phyloP scores from a whole-genome alignment of 495 filamentous ascomycete genomes.

The Apodospora peruviana region DNA sequence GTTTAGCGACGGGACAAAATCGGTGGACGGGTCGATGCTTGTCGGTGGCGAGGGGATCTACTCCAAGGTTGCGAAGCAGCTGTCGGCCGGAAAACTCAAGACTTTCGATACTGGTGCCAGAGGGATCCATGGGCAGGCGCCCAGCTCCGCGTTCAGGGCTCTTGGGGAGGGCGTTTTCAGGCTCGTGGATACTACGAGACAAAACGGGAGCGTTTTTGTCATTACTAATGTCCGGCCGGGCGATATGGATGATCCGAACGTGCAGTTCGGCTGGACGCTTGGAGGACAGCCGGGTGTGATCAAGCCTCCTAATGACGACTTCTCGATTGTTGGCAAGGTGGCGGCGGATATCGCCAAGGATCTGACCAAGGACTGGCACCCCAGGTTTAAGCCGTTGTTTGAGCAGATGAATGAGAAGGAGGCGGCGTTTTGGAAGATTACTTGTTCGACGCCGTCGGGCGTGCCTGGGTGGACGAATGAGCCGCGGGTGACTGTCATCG shows the following conservation, averaged over 20 bases:
- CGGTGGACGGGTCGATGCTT: constrained; percentile 42
- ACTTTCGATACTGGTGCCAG: constrained; percentile 50
- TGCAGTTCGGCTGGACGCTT: constrained; percentile 54
- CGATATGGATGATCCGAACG: constrained; percentile 47
- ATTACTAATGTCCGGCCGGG: constrained; percentile 52
- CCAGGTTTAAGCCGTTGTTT: constrained; percentile 42
- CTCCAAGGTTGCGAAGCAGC: constrained; percentile 44
- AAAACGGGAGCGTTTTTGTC: constrained; percentile 35
- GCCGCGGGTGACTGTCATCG: constrained; percentile 52
- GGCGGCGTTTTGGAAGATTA: constrained; percentile 53
- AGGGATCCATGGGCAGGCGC: constrained; percentile 52
- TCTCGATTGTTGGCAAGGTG: constrained; percentile 40
- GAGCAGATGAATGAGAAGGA: constrained; percentile 35
- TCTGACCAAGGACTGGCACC: constrained; percentile 44
- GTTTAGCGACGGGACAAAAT: constrained; percentile 47
- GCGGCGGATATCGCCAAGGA: constrained; percentile 47
- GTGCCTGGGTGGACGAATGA: constrained; percentile 47
- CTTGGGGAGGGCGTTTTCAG: constrained; percentile 51
- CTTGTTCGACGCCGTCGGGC: constrained; percentile 45
- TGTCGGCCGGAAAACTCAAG: constrained; percentile 44
- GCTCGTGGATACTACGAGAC: constrained; percentile 31
- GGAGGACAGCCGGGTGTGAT: constrained; percentile 46
- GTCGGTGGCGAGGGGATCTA: constrained; percentile 50
- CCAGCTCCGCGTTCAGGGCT: constrained; percentile 46
- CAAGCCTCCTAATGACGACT: constrained; percentile 43